Conservation (phyloP, 2,329 filamentous ascomycete genomes). For the Aspergillus felis region DNA sequence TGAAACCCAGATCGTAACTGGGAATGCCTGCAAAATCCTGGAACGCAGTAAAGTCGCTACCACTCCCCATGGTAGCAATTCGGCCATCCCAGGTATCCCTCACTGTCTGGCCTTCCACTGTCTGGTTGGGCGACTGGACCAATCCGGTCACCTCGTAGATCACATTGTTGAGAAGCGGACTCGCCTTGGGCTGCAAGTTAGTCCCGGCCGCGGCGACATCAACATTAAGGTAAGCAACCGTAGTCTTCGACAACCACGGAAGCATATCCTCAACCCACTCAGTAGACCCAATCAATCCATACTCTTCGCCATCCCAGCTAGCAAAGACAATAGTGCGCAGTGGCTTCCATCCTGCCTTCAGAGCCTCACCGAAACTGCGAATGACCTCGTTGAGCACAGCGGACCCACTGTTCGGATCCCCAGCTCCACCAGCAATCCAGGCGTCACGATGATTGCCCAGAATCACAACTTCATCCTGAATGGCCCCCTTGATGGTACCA, state of each 20-base stretch:
- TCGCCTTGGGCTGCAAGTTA: conserved; percentile 61
- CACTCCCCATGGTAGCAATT: conserved; percentile 66
- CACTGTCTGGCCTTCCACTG: conserved; percentile 64
- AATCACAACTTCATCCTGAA: conserved; percentile 79
- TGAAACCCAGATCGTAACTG: conserved; percentile 62
- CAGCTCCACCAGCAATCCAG: conserved; percentile 81
- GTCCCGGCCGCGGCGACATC: conserved; percentile 69
- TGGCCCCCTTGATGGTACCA: conserved; percentile 82
- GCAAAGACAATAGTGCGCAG: conserved; percentile 88
- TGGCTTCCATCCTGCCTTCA: conserved; percentile 75
- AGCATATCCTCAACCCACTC: conserved; percentile 92
- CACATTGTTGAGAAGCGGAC: conserved; percentile 71
- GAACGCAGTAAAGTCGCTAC: conserved; percentile 72
- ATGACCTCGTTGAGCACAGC: conserved; percentile 76
- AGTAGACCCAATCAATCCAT: conserved; percentile 78
- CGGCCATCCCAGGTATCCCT: conserved; percentile 62
- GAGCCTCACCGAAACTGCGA: conserved; percentile 67
- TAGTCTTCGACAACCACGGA: conserved; percentile 69
- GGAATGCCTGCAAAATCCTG: conserved; percentile 68
- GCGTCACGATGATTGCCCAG: conserved; percentile 91
- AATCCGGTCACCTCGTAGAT: conserved; percentile 63
- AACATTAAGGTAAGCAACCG: conserved; percentile 81
- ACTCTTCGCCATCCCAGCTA: conserved; percentile 81
- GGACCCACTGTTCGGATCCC: conserved; percentile 78
- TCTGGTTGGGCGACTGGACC: conserved; percentile 72